phyloP scores from a whole-genome alignment of 1,284 basidiomycete genomes.

The Cryptococcus hybrid region DNA sequence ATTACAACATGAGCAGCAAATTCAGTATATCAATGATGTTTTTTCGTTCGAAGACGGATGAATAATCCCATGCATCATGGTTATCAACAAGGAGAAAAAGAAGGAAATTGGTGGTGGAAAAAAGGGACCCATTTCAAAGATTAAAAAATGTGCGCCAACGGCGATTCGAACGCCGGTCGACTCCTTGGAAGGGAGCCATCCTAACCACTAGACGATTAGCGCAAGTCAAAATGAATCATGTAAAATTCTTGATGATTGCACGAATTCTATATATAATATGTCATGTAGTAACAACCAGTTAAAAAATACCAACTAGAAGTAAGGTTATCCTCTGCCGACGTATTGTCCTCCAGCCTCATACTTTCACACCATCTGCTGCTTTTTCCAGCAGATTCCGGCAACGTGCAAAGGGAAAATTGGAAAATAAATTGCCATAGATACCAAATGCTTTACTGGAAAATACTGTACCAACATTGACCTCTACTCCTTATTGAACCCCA shows the following conservation, averaged over 20 bases:
- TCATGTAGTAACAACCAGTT: no score
- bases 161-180: constrained; percentile 14
- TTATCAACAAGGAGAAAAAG: neutral
- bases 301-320: neutral
- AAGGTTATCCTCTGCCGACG: neutral
- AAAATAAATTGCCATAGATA: neutral
- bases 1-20: no score
- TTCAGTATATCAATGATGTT: no score
- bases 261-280: no score
- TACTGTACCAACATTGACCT: no score
- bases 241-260: no score
- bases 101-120: neutral
- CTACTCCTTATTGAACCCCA: no score
- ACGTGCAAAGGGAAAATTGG: no score
- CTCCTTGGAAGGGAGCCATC: constrained; percentile 11
- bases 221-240: neutral
- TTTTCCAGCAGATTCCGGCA: no score
- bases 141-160: constrained; percentile 6
- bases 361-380: neutral
- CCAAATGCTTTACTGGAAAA: neutral
- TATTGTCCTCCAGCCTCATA: neutral
- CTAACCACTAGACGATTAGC: constrained; percentile 11
- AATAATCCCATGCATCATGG: no score
- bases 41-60: no score
- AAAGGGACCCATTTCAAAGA: neutral